Conservation (phyloP, 306 rosid species). For the Casuarina cunninghamiana region DNA sequence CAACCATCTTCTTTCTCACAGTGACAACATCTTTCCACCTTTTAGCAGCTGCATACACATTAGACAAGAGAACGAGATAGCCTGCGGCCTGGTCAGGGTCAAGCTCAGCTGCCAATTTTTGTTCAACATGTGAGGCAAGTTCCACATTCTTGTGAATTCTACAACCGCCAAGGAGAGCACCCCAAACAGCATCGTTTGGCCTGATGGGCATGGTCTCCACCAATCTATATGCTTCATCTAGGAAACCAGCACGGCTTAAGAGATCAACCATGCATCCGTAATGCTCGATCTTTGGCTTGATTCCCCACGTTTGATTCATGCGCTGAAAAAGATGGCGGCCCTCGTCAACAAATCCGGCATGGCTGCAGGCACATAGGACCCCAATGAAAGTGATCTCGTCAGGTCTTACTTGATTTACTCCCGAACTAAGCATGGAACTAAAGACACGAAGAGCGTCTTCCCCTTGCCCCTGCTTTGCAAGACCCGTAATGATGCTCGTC, state of each 20-base stretch:
- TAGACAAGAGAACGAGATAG: conserved; percentile 65
- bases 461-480: conserved; percentile 70
- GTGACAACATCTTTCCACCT: conserved; percentile 66
- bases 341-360: conserved; percentile 62
- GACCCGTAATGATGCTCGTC: conserved; percentile 70
- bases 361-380: conserved; percentile 76
- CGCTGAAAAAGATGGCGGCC: conserved; percentile 53
- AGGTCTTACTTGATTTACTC: conserved; percentile 49
- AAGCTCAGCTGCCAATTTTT: conserved; percentile 43
- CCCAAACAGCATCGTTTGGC: conserved; percentile 72
- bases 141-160: conserved; percentile 63
- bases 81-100: conserved; percentile 55
- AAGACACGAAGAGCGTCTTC: conserved; percentile 66
- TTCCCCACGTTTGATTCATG: conserved; percentile 56
- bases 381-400: conserved; percentile 73
- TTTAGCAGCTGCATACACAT: conserved; percentile 54
- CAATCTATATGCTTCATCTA: conserved; percentile 60
- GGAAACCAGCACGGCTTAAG: conserved; percentile 77
- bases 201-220: conserved; percentile 69
- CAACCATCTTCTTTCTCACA: conserved; percentile 59
- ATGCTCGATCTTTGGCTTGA: conserved; percentile 68
- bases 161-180: conserved; percentile 79
- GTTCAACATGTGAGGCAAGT: conserved; percentile 52
- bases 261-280: conserved; percentile 91
- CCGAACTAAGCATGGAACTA: conserved; percentile 48